A percentile compares a stretch with the other conserved stretches of the same genome.
Evolutionary conservation across 306 rosid genomes (phyloP).

Genomic region (Luffa aegyptiaca): DNA sequence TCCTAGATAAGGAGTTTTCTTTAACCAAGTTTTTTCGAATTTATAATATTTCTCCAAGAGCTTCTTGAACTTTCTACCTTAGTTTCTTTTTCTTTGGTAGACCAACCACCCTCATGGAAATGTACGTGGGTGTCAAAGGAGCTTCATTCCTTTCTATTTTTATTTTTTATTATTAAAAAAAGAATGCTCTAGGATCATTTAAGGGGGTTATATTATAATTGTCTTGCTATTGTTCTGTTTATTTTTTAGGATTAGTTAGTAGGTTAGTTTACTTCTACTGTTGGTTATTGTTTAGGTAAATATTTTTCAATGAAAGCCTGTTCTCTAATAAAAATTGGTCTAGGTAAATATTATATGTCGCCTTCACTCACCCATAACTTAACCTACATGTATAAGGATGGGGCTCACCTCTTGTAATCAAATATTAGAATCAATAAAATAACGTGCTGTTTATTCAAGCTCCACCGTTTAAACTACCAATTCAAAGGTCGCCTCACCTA

Average conservation of each 20-base stretch:
- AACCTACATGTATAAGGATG: too few species aligned
- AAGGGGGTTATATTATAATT: background rate
- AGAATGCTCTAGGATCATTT: background rate
- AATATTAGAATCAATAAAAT: too few species aligned
- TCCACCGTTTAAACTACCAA: too few species aligned
- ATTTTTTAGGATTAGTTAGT: background rate
- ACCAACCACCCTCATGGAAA: background rate
- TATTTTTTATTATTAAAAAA: background rate
- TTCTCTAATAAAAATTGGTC: too few species aligned
- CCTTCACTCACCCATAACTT: too few species aligned
- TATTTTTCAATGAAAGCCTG: background rate
- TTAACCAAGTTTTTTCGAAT: background rate
- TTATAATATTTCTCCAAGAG: background rate
- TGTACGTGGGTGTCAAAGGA: background rate
- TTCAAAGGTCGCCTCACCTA: too few species aligned
- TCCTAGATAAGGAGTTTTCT: background rate
- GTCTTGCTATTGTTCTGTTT: background rate
- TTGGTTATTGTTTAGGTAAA: background rate
- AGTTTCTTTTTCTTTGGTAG: background rate
- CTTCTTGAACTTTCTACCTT: background rate
- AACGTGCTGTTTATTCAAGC: too few species aligned
- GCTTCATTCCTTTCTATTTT: background rate
- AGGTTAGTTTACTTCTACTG: background rate
- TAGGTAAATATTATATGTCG: too few species aligned
- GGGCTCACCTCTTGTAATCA: too few species aligned